phyloP scores from a whole-genome alignment of 192 early-diverging fungal species.

The Phycomyces blakesleeanus region DNA sequence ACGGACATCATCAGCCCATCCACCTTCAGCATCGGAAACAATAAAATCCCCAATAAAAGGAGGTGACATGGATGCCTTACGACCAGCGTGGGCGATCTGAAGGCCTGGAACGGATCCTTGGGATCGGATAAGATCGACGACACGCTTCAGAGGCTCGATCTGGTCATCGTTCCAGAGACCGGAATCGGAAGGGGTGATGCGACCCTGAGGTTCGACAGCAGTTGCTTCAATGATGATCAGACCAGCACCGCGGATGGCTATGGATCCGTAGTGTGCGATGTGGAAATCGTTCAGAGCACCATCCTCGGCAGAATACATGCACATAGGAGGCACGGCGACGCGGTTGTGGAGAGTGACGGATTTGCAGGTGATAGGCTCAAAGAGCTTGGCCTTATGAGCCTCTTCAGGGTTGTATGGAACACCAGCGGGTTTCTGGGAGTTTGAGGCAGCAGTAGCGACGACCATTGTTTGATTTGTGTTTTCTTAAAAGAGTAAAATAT shows the following conservation, averaged over 20 bases:
- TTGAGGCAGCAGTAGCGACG: conserved; percentile 4
- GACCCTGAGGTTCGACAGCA: conserved; percentile 67
- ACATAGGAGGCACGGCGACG: conserved; percentile 79
- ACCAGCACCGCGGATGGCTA: conserved; percentile 76
- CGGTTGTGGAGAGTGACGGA: conserved; percentile 72
- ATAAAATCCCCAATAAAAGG: conserved; percentile 10
- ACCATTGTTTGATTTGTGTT: conserved; percentile 2
- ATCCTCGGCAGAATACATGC: conserved; percentile 70
- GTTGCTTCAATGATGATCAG: conserved; percentile 78
- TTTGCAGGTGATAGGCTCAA: conserved; percentile 66
- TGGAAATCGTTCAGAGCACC: conserved; percentile 66
- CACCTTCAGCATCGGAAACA: conserved; percentile 40
- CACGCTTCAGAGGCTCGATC: conserved; percentile 50
- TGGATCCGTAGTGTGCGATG: conserved; percentile 58
- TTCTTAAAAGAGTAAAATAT: too few species aligned
- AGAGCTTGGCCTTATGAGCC: conserved; percentile 41
- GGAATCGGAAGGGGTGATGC: conserved; percentile 67
- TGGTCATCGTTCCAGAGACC: conserved; percentile 86
- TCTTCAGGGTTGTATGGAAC: conserved; percentile 6
- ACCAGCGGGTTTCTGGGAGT: conserved; percentile 1
- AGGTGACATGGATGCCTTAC: conserved; percentile 42
- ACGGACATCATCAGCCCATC: conserved; percentile 71
- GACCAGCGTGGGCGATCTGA: conserved; percentile 84
- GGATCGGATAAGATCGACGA: conserved; percentile 59
- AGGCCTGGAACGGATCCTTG: conserved; percentile 59